Percentiles rank a stretch among this genome's conserved stretches.
These are phyloP conservation scores for Corymbia citriodora DNA, from an alignment of 441 rosid genomes.

Conservation along the genomic window DNA sequence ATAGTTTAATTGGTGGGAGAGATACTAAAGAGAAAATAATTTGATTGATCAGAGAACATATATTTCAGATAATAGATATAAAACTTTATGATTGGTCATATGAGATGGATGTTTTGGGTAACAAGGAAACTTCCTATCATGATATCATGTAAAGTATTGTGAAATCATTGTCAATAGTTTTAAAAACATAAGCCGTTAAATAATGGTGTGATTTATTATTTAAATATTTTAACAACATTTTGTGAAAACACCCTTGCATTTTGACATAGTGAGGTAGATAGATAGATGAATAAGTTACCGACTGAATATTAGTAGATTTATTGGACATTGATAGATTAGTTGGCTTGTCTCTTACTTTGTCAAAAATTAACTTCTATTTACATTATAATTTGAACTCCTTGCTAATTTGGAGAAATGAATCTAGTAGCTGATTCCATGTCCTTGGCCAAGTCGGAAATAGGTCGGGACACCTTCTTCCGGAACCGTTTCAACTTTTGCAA, in stretches of 20 bases:
- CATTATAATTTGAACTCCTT: not conserved
- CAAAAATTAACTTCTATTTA: not conserved
- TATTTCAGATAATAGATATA: not conserved
- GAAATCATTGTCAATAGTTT: too few species aligned
- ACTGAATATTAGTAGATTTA: not conserved
- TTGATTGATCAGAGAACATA: not conserved
- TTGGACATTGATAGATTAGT: not conserved
- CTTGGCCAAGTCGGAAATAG: not conserved
- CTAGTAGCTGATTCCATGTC: not conserved
- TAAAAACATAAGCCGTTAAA: too few species aligned
- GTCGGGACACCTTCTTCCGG: not conserved
- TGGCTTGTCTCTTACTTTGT: not conserved
- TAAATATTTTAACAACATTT: too few species aligned
- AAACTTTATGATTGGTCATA: not conserved
- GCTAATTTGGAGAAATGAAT: not conserved
- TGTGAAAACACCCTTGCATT: not conserved
- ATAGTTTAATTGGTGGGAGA: too few species aligned
- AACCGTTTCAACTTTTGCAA: not conserved
- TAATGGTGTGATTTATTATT: too few species aligned
- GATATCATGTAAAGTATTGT: too few species aligned
- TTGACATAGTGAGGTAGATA: not conserved
- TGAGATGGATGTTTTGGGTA: not conserved
- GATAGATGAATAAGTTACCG: too few species aligned
- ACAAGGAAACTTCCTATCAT: too few species aligned
- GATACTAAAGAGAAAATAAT: too few species aligned